Conservation (phyloP, 345 rosid species). For the Corchorus olitorius region DNA sequence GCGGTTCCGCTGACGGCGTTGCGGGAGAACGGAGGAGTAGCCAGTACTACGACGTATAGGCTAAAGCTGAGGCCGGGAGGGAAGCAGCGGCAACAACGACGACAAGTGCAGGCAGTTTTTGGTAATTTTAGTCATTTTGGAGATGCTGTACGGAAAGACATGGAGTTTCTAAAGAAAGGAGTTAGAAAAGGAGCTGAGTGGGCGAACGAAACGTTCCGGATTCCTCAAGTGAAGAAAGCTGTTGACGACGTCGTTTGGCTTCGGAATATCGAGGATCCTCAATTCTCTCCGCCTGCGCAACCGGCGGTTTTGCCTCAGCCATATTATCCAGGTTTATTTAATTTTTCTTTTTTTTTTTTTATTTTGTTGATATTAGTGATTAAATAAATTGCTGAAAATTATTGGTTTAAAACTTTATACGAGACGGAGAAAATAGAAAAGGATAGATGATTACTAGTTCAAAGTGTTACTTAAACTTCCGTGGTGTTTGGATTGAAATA, state of each 20-base stretch:
- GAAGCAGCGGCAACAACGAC: constrained; percentile 27
- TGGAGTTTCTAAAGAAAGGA: constrained; percentile 55
- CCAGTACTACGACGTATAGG: constrained; percentile 32
- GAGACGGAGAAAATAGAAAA: not conserved
- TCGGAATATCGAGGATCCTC: constrained; percentile 65
- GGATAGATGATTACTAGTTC: not conserved
- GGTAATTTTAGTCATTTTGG: constrained; percentile 64
- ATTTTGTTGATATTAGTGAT: not conserved
- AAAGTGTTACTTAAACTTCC: not conserved
- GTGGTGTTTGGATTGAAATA: not conserved
- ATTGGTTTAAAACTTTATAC: not conserved
- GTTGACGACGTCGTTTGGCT: constrained; percentile 79
- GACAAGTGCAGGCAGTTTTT: constrained; percentile 25
- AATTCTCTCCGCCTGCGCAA: constrained; percentile 36
- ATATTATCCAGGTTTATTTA: constrained; percentile 63
- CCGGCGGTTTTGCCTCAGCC: constrained; percentile 66
- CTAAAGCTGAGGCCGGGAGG: constrained; percentile 32
- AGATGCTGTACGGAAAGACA: constrained; percentile 64
- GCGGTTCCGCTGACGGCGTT: constrained; percentile 5
- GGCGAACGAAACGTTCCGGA: constrained; percentile 64
- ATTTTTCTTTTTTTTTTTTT: not conserved
- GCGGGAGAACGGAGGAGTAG: not conserved
- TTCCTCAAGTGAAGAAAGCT: constrained; percentile 60
- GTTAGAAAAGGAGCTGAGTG: constrained; percentile 63
- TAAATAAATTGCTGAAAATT: not conserved